Conservation (phyloP, 225 moss, liverwort and hornwort species). For the Asterella californica region DNA sequence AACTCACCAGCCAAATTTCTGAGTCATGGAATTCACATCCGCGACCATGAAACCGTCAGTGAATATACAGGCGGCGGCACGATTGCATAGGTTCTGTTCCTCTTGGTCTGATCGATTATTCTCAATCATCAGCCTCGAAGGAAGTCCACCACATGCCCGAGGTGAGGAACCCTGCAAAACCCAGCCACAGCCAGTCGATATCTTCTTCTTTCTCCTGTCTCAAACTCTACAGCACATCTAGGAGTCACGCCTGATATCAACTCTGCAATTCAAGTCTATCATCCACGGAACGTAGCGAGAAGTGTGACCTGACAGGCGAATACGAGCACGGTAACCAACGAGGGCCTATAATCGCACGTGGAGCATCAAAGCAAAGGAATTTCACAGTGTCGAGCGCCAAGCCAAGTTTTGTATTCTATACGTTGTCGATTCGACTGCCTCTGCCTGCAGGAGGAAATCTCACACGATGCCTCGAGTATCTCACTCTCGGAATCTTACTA, state of each 20-base stretch:
- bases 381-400: background rate
- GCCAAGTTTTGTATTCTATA: background rate
- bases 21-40: constrained; percentile 70
- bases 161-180: background rate
- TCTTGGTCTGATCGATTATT: background rate
- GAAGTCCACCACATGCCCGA: background rate
- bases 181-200: background rate
- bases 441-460: background rate
- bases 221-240: background rate
- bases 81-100: background rate
- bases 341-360: background rate
- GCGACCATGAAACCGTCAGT: constrained; percentile 33
- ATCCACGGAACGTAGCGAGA: background rate
- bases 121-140: background rate
- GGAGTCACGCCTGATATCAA: background rate
- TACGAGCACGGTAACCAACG: background rate
- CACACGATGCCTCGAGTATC: background rate
- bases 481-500: background rate
- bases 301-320: background rate
- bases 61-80: background rate
- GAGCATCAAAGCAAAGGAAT: background rate
- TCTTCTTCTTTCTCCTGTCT: background rate
- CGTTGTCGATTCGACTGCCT: background rate
- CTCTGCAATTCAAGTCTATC: background rate
- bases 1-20: constrained; percentile 60